Conservation (phyloP, 2,329 filamentous ascomycete species). For the Hypoxylon sp. region DNA sequence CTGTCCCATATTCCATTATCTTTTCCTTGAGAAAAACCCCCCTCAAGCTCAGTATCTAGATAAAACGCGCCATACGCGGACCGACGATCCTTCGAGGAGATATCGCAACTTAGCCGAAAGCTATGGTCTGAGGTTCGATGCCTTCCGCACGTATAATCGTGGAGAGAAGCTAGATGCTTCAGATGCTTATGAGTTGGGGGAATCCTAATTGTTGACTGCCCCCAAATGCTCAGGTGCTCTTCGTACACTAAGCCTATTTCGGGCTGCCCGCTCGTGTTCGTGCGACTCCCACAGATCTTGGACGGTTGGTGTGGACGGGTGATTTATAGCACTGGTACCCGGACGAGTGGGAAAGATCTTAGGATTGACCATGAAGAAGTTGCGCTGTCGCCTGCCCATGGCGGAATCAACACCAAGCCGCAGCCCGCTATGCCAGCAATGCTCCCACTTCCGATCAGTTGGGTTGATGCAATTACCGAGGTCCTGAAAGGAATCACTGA, state of each 20-base stretch:
- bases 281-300: constrained; percentile 25
- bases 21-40: neutral
- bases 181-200: neutral
- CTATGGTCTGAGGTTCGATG: neutral
- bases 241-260: neutral
- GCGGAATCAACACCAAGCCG: neutral
- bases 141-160: neutral
- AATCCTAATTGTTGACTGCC: neutral
- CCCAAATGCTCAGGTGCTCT: no score
- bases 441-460: constrained; percentile 9
- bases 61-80: neutral
- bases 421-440: constrained; percentile 17
- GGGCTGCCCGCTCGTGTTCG: constrained; percentile 15
- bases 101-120: neutral
- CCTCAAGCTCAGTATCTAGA: neutral
- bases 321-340: constrained; percentile 23
- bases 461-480: constrained; percentile 9
- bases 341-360: constrained; percentile 27
- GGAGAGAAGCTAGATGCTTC: neutral
- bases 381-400: neutral
- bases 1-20: neutral
- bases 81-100: neutral
- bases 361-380: constrained; percentile 5
- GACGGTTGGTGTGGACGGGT: constrained; percentile 24
- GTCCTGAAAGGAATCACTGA: constrained; percentile 33